phyloP scores from a whole-genome alignment of 148 eudicot genomes.

The Rhododendron kiyosumense region DNA sequence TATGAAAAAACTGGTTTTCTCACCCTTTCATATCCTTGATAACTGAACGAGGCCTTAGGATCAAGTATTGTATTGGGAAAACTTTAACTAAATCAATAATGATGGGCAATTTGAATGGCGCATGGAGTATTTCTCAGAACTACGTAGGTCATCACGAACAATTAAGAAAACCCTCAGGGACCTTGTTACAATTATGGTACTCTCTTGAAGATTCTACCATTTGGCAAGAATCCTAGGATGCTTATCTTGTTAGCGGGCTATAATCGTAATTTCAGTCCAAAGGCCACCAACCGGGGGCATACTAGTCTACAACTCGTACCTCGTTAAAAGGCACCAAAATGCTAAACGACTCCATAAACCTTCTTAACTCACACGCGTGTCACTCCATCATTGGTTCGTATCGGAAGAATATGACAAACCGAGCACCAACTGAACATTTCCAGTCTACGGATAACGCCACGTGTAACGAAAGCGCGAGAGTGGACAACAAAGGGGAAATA shows the following conservation, averaged over 20 bases:
- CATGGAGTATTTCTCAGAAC: background rate
- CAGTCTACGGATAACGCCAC: constrained; percentile 19
- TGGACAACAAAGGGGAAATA: background rate
- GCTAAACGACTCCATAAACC: background rate
- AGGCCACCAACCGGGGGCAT: background rate
- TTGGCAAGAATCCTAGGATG: background rate
- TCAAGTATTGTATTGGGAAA: too few species aligned
- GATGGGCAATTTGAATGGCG: background rate
- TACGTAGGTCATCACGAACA: background rate
- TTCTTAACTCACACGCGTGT: background rate
- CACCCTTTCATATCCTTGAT: too few species aligned
- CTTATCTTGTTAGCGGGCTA: background rate
- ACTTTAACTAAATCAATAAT: background rate
- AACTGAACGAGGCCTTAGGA: too few species aligned
- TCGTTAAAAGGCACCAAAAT: background rate
- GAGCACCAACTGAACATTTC: background rate
- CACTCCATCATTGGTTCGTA: background rate
- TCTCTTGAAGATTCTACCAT: background rate
- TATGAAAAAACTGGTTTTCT: too few species aligned
- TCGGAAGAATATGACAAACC: background rate
- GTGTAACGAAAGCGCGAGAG: background rate
- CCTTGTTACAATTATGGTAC: background rate
- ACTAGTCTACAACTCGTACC: background rate
- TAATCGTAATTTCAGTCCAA: background rate
- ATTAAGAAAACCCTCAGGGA: background rate